Evolutionary conservation across 495 filamentous ascomycete species (phyloP).

Genomic region (Xanthoparmelia taractica): DNA sequence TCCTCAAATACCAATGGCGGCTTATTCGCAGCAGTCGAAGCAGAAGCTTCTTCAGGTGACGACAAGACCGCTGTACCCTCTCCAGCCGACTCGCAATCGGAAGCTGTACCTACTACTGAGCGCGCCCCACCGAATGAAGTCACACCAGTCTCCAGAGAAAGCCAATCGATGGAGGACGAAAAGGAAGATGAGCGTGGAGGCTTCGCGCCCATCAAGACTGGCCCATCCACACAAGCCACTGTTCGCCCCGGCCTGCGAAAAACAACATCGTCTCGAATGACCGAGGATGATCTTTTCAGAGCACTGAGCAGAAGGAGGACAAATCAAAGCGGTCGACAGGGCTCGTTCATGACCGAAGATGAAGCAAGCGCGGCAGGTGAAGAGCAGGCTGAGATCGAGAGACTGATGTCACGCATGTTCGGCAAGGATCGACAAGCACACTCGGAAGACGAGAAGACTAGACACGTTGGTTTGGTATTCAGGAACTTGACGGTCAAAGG

Average conservation of each 20-base stretch:
- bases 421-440: constrained; percentile 50
- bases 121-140: background rate
- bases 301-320: constrained; percentile 46
- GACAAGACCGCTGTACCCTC: constrained; percentile 14
- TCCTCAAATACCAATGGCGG: background rate
- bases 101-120: background rate
- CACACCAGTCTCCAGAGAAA: background rate
- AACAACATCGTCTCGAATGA: constrained; percentile 20
- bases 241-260: constrained; percentile 6
- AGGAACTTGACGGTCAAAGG: constrained; percentile 58
- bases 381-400: constrained; percentile 51
- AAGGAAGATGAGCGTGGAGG: constrained; percentile 6
- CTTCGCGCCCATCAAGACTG: constrained; percentile 22
- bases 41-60: background rate
- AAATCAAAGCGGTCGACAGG: constrained; percentile 19
- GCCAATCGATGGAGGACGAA: constrained; percentile 8
- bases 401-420: constrained; percentile 58
- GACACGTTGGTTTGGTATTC: constrained; percentile 53
- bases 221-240: constrained; percentile 1
- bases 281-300: constrained; percentile 45
- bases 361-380: constrained; percentile 35
- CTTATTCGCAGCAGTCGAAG: background rate
- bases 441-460: constrained; percentile 58
- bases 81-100: constrained; percentile 6
- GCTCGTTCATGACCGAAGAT: constrained; percentile 21